Evolutionary conservation across 352 stramenopile species (phyloP), one percentile per base, ranked within the genome.

Genomic region (Pythium oligandrum): DNA sequence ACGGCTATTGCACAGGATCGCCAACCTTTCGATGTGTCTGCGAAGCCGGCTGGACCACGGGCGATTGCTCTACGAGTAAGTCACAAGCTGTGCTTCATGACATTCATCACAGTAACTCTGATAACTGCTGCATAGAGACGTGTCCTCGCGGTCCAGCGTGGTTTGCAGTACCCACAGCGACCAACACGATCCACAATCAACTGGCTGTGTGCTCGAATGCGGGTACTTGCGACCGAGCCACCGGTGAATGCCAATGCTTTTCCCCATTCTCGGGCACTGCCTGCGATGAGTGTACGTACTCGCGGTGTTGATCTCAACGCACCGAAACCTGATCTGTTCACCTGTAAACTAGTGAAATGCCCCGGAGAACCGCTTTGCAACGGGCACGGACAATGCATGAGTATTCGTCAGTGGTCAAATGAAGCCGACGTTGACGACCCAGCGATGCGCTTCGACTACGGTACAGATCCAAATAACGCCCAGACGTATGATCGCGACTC

Each of bases 351-450:
- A 88, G 75, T 87, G 77, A 83, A 73, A 68, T 89, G 75, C 40
- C 75, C 77, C 6, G 75, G 78, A 0, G 59, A 78, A 1, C 53
- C 71, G 34, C 43, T 42, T 34, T 93, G 85, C 44, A 78, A 65
- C 31, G 85, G 83, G 3, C 84, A 93, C 39, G 89, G 89, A 0
- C 61, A 75, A 34, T 97, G 89, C 47, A 70, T 90, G 57, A 88
- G 64, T 33, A 78, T 96, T 9, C 66, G 61, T 3, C 72, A 87
- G 48, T 57, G 96, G 6, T 84, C 80, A 2, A 53, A 76, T 10
- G 68, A 87, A 51, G 78, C 75, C 0, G 68, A 88, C 40, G 66
- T 74, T 6, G 66, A 87, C 35, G 59, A 68, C n/a, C 55, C 61
- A n/a, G 70, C 70, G 2, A 56, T 82, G 10, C 64, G 58, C 3